Percentiles rank a stretch among this genome's conserved stretches.
Conservation (phyloP, 352 stramenopile genomes). For the Globisporangium lucens region DNA sequence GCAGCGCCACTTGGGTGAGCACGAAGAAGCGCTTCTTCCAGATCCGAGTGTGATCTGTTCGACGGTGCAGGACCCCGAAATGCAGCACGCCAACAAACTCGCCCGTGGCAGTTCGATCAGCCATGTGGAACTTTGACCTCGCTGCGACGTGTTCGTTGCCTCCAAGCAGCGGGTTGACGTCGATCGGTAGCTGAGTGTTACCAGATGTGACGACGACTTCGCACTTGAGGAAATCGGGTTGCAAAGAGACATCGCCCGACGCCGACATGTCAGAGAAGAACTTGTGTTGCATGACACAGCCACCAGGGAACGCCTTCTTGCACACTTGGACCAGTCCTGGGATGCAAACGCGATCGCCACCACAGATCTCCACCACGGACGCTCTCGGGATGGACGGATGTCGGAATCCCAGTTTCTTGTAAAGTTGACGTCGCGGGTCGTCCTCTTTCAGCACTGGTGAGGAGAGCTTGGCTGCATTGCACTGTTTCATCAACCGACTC, state of each 20-base stretch:
- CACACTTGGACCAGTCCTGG: slow-evolving; percentile 20
- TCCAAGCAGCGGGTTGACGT: slow-evolving; percentile 14
- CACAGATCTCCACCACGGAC: slow-evolving; percentile 31
- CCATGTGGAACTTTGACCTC: slow-evolving; percentile 17
- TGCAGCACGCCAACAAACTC: slow-evolving; percentile 39
- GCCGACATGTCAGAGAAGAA: slow-evolving; percentile 17
- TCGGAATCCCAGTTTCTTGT: slow-evolving; percentile 19
- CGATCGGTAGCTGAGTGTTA: slow-evolving; percentile 13
- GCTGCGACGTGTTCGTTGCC: slow-evolving; percentile 11
- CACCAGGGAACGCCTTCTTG: slow-evolving; percentile 29
- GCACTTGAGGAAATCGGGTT: slow-evolving; percentile 20
- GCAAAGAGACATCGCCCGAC: not conserved
- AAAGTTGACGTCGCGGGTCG: slow-evolving; percentile 6
- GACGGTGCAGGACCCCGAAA: slow-evolving; percentile 27
- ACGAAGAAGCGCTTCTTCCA: slow-evolving; percentile 48
- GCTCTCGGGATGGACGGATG: slow-evolving; percentile 1
- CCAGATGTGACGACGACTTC: slow-evolving; percentile 29
- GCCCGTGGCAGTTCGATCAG: slow-evolving; percentile 35
- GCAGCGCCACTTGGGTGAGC: slow-evolving; percentile 39
- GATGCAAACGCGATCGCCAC: slow-evolving; percentile 30
- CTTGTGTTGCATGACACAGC: slow-evolving; percentile 31
- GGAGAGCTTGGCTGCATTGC: not conserved
- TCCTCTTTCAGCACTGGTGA: not conserved
- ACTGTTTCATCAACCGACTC: slow-evolving; percentile 10
- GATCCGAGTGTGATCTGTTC: slow-evolving; percentile 29